phyloP scores from a whole-genome alignment of 345 rosid species.

The Aquilaria yunnanensis region DNA sequence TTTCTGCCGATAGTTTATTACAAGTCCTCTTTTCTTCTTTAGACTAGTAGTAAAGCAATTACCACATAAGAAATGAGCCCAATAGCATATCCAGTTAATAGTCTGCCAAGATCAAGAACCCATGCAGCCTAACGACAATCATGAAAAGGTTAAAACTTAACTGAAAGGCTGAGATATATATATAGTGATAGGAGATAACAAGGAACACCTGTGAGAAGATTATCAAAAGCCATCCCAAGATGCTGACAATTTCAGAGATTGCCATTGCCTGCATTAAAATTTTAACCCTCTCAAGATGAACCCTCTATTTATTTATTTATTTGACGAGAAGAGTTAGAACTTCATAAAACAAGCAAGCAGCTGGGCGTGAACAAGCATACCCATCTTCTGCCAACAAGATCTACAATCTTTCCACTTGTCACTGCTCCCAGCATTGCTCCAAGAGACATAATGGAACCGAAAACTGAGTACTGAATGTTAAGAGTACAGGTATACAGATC shows the following conservation, averaged over 20 bases:
- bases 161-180: background rate
- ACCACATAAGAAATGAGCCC: constrained; percentile 42
- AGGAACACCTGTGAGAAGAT: constrained; percentile 31
- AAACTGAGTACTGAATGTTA: constrained; percentile 30
- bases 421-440: constrained; percentile 36
- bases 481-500: background rate
- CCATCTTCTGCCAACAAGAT: constrained; percentile 27
- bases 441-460: constrained; percentile 28
- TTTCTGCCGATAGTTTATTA: background rate
- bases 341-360: too few species aligned
- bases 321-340: background rate
- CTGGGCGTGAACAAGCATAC: constrained; percentile 4
- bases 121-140: constrained; percentile 19
- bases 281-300: background rate
- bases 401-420: constrained; percentile 31
- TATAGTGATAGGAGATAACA: background rate
- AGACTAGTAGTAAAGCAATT: constrained; percentile 3
- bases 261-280: constrained; percentile 30
- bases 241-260: constrained; percentile 27
- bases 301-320: background rate
- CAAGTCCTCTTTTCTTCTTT: background rate
- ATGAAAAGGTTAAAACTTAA: background rate
- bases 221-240: constrained; percentile 35
- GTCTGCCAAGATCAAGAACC: constrained; percentile 38
- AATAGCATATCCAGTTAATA: constrained; percentile 31